Evolutionary conservation across 2,329 filamentous ascomycete genomes (phyloP), one percentile per base, ranked within the genome.

Genomic region (Paramyrothecium roridum): DNA sequence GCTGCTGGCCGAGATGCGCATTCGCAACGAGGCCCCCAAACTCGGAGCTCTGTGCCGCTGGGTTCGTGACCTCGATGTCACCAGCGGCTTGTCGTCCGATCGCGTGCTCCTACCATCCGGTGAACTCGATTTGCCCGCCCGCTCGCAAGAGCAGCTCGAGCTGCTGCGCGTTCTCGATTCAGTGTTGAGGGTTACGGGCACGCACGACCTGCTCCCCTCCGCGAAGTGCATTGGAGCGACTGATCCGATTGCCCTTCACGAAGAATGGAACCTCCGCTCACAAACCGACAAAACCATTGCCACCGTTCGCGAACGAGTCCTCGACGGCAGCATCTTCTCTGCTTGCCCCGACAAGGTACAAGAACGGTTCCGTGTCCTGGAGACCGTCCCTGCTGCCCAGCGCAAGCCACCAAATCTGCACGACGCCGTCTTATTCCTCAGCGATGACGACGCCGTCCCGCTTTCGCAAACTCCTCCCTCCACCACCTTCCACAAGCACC

Each of bases 321-420:
- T 83, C 3, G 80, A 89, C 63, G 78, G 77, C 55, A 79, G 77
- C 1, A 82, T 88, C 3, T 71, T 85, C 23, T 58, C 71, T 2
- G 65, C 64, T 1, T 70, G 73, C 0, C 72, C 78, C 0, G 52
- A 63, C 2, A 65, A 73, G 3, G 63, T 78, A 10, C 68, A 71
- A 3, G 64, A 70, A 1, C 70, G 69, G 16, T 80, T 89, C 52
- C 77, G 80, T 1, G 67, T 87, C 34, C 80, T 90, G 56, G 86
- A 89, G 60, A 84, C 76, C 2, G 89, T 80, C 0, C 76, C 80
- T 0, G 87, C 84, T 0, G 69, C 78, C 0, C 72, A 82, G 22
- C 80, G 87, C 26, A 89, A 88, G 61, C 87, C 87, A 1, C 83
- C 87, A 0, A 90, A 90, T 59, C 80, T 84, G 22, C 85, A 89